Base-by-base conservation (phyloP, 306 rosid genomes). In the Prunus dulcis region DNA sequence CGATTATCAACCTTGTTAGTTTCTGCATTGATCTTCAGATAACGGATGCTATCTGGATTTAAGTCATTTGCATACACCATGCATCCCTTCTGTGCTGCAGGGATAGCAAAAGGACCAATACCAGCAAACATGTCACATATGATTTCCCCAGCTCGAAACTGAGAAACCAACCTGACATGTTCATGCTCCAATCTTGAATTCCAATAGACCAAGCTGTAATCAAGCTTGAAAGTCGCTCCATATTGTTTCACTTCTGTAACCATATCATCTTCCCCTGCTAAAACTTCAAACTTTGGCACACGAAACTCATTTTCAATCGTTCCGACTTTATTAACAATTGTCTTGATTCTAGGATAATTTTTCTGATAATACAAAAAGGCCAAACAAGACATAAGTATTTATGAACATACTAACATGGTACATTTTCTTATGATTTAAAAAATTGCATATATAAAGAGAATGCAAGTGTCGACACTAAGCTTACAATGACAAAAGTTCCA, bases 81-180 rank as follows among this genome's bases (percentile, higher is more conserved):
- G 73, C 99, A 95, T 76, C 91, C 99, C 81, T 88, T 95, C 85
- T 88, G 99, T 30, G 97, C 93, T 8, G 97, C 97, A 73, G 99
- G 99, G 82, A 95, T 89, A 55, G 97, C 90, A 82, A 95, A 95
- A 52, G 99, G 97, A 56, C 98, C 97, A 80, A 95, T 85, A 70
- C 98, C 98, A n/a, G 98, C 88, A 75, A 95, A 95, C 97, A 95
- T 95, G 85, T 95, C 97, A 78, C 97, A 90, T 65, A 92, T 82
- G 66, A 74, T 74, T 76, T 95, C 97, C 81, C 96, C 98, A 51
- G 88, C 87, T 82, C 50, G 81, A 80, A 95, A 95, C 83, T 84
- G 79, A 55, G 98, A 95, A 87, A 89, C 96, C 78, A 95, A 75
- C 81, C 97, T 85, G 76, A 58, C 85, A 84, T 95, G 98, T 82